These are phyloP conservation scores for Phyllostachys edulis DNA, from an alignment of 176 grass and related monocot species.

Conservation along the genomic window DNA sequence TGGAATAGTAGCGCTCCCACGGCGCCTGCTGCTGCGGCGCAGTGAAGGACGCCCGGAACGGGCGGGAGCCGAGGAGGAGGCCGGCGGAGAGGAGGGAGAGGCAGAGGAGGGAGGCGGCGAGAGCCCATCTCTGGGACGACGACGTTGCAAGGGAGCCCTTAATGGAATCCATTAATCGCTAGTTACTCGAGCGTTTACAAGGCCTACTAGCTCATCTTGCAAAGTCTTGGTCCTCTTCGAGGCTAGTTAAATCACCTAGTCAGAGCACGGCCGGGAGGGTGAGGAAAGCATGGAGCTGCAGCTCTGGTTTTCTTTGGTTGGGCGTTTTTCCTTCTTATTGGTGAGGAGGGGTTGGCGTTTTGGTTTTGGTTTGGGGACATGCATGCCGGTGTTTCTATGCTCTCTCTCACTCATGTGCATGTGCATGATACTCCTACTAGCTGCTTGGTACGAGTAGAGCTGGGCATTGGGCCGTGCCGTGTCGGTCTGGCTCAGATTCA, in stretches of 20 bases:
- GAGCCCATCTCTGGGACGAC: neutral
- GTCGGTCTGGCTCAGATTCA: no score
- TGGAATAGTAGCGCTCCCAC: neutral
- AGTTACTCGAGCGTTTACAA: neutral
- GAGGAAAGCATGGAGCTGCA: neutral
- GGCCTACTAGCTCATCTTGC: neutral
- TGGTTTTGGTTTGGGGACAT: conserved; percentile 19
- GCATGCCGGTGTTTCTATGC: neutral
- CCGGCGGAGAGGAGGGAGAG: conserved; percentile 35
- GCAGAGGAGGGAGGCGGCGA: conserved; percentile 32
- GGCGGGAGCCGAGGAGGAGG: conserved; percentile 10
- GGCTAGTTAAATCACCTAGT: neutral
- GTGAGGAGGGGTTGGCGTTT: conserved; percentile 49
- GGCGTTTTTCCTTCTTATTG: neutral
- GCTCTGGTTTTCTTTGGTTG: neutral
- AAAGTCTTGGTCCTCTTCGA: neutral
- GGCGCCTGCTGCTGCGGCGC: neutral
- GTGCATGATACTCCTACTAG: neutral
- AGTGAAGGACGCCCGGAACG: neutral
- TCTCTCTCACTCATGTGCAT: neutral
- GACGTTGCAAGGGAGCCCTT: conserved; percentile 8
- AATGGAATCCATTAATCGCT: conserved; percentile 4
- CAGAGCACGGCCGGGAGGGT: neutral
- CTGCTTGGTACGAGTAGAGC: no score
- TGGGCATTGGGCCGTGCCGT: no score